Conservation (phyloP, 2,329 filamentous ascomycete species). For the Talaromyces marneffei region DNA sequence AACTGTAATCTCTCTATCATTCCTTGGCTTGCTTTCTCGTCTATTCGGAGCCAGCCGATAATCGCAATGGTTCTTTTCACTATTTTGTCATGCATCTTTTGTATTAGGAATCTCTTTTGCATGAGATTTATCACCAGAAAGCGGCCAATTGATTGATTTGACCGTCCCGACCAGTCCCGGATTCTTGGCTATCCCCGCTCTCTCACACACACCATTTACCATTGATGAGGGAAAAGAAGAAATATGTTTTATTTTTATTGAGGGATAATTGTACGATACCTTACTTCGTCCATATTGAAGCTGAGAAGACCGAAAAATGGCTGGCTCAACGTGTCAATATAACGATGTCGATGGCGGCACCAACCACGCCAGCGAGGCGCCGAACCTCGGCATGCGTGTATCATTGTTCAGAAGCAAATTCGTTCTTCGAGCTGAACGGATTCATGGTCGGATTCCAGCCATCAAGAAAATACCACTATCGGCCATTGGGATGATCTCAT, state of each 20-base stretch:
- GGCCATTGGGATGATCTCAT: slow-evolving; percentile 52
- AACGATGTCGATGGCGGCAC: neutral
- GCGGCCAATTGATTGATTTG: neutral
- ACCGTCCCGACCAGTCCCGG: neutral
- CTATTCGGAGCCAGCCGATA: neutral
- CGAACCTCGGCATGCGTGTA: neutral
- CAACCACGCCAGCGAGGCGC: neutral
- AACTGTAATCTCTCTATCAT: neutral
- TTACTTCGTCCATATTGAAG: neutral
- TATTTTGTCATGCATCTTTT: slow-evolving; percentile 1
- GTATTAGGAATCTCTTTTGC: slow-evolving; percentile 2
- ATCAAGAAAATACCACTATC: slow-evolving; percentile 52
- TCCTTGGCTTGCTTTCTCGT: neutral
- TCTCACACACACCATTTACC: neutral
- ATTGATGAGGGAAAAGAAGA: neutral
- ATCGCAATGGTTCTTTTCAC: neutral
- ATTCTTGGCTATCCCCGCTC: neutral
- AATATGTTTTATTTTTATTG: neutral
- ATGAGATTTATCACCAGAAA: neutral
- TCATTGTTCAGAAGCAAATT: slow-evolving; percentile 20
- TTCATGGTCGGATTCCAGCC: slow-evolving; percentile 50
- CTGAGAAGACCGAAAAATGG: neutral
- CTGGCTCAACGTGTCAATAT: neutral
- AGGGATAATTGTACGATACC: neutral
- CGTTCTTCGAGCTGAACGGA: slow-evolving; percentile 37